Conservation (phyloP, 768 basidiomycete species). For the Tylopilus subfusipes region DNA sequence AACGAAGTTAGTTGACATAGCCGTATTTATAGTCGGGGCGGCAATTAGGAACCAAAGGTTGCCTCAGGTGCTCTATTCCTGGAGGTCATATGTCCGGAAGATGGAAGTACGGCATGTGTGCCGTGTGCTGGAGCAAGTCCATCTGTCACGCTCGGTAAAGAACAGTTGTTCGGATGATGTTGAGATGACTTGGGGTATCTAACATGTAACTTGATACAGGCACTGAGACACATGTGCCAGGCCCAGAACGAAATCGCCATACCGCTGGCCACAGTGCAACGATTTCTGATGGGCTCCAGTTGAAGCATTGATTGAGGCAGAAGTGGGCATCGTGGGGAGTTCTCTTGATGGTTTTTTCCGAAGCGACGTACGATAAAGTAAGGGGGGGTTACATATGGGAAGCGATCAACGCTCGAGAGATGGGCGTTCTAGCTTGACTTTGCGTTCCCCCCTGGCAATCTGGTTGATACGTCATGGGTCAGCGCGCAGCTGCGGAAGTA, state of each 20-base stretch:
- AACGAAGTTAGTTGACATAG: neutral
- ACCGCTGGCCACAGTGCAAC: no score
- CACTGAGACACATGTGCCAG: neutral
- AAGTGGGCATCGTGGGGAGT: neutral
- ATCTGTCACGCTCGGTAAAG: neutral
- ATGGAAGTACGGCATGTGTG: slow-evolving; percentile 1
- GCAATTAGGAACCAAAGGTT: neutral
- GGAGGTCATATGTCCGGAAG: slow-evolving; percentile 7
- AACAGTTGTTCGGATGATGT: neutral
- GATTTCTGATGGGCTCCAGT: no score
- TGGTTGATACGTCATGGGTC: no score
- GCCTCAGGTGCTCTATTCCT: slow-evolving; percentile 6
- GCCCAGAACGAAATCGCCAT: no score
- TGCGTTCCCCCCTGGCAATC: no score
- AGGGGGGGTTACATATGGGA: no score
- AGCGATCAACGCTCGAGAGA: no score
- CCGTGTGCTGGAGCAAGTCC: neutral
- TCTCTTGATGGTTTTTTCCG: slow-evolving; percentile 1
- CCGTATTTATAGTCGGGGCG: slow-evolving; percentile 17
- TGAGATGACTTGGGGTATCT: neutral
- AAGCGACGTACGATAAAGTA: no score
- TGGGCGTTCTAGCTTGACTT: no score
- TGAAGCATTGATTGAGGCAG: no score
- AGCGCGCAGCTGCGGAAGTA: no score
- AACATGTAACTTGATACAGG: neutral